Evolutionary conservation across 768 basidiomycete genomes (phyloP).

Genomic region (Podaxis sp.): DNA sequence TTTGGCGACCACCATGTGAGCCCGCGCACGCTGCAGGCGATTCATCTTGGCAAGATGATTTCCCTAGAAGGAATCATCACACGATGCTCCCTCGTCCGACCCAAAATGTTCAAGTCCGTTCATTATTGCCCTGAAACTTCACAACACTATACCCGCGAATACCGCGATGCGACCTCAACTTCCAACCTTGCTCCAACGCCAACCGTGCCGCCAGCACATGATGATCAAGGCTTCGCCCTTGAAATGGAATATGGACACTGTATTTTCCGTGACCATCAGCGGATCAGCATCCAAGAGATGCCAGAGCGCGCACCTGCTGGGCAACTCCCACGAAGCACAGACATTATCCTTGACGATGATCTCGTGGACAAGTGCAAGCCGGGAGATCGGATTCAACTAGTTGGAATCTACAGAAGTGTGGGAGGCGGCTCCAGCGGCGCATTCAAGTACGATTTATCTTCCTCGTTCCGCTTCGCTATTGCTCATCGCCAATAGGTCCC

Average conservation of each 20-base stretch:
- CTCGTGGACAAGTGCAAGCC: conserved; percentile 97
- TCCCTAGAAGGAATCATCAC: conserved; percentile 98
- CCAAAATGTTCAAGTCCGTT: conserved; percentile 96
- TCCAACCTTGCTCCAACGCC: conserved; percentile 85
- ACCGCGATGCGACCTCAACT: conserved; percentile 90
- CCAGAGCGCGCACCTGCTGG: conserved; percentile 98
- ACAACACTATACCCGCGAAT: conserved; percentile 83
- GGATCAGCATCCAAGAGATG: conserved; percentile 99
- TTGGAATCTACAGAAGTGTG: conserved; percentile 91
- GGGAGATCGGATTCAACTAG: conserved; percentile 95
- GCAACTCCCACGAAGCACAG: conserved; percentile 93
- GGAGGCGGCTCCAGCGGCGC: conserved; percentile 88
- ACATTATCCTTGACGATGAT: conserved; percentile 95
- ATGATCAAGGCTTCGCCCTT: conserved; percentile 84
- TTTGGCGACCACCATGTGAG: conserved; percentile 99
- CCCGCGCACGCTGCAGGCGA: conserved; percentile 85
- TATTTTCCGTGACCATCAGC: conserved; percentile 94
- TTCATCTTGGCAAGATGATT: conserved; percentile 94
- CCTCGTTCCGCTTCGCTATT: conserved; percentile 14
- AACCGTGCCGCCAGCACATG: conserved; percentile 85
- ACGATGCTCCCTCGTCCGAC: conserved; percentile 94
- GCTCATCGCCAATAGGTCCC: conserved; percentile 56
- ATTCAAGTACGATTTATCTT: conserved; percentile 73
- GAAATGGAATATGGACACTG: conserved; percentile 93
- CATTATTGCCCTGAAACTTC: conserved; percentile 92